These are phyloP conservation scores for Venturia pyrina DNA, from an alignment of 2,329 filamentous ascomycete genomes.

Conservation along the genomic window DNA sequence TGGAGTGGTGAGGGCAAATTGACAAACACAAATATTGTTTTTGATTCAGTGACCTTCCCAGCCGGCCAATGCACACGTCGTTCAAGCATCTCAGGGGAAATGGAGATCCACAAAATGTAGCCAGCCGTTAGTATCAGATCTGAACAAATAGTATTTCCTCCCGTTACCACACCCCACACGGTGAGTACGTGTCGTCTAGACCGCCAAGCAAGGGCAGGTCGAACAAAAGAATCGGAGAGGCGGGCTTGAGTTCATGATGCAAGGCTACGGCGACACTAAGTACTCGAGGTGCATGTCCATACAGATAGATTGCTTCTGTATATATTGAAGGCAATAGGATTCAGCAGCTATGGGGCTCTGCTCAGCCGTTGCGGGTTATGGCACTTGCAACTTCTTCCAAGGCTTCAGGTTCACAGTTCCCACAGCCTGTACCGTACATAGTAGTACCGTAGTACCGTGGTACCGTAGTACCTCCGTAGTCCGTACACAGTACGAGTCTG, in stretches of 20 bases:
- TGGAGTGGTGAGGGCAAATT: not conserved
- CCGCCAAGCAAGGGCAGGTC: not conserved
- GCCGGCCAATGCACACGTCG: not conserved
- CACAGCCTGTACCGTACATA: not conserved
- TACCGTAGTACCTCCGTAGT: too few relatives aligned
- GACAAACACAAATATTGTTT: not conserved
- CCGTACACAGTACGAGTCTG: too few relatives aligned
- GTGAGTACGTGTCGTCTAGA: not conserved
- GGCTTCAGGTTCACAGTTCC: not conserved
- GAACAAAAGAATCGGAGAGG: not conserved
- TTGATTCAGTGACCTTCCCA: not conserved
- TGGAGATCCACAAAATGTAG: not conserved
- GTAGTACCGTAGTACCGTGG: too few relatives aligned
- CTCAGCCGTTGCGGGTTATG: not conserved
- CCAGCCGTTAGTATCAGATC: not conserved
- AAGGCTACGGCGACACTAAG: not conserved
- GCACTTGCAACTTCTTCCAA: not conserved
- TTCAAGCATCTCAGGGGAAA: not conserved
- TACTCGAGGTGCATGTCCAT: not conserved
- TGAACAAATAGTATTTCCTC: not conserved
- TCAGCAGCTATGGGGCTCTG: not conserved
- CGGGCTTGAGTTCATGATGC: not conserved
- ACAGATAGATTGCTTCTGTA: not conserved
- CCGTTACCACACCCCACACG: not conserved
- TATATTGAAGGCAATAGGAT: not conserved